Evolutionary conservation across 768 basidiomycete genomes (phyloP).

Genomic region (Serendipita indica): DNA sequence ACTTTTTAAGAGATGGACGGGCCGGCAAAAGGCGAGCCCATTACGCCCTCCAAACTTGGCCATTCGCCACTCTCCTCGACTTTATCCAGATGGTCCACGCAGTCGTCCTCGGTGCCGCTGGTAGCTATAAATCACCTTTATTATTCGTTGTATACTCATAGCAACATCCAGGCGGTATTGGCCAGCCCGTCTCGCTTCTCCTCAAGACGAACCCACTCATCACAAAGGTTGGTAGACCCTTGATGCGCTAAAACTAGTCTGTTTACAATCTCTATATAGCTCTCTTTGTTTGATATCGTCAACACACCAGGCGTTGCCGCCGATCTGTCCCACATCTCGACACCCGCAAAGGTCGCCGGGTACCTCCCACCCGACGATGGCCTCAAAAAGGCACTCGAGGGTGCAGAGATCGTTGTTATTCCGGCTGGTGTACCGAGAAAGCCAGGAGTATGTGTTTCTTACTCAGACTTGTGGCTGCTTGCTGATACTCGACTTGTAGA

Average conservation of each 20-base stretch:
- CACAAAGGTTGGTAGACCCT: slow-evolving; percentile 40
- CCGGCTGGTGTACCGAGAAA: slow-evolving; percentile 96
- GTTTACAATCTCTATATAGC: slow-evolving; percentile 30
- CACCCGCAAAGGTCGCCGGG: slow-evolving; percentile 73
- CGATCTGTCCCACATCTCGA: slow-evolving; percentile 88
- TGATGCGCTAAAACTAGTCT: neutral
- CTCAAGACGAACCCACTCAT: slow-evolving; percentile 75
- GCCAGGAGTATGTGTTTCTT: slow-evolving; percentile 52
- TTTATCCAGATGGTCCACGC: slow-evolving; percentile 46
- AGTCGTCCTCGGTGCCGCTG: slow-evolving; percentile 94
- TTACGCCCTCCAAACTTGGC: neutral
- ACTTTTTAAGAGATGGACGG: no score
- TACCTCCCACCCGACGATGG: slow-evolving; percentile 62
- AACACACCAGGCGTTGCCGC: slow-evolving; percentile 94
- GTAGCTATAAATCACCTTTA: slow-evolving; percentile 26
- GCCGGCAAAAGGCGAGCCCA: no score
- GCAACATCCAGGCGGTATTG: slow-evolving; percentile 63
- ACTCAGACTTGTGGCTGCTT: neutral
- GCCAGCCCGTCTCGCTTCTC: slow-evolving; percentile 86
- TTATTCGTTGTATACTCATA: neutral
- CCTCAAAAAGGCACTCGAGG: slow-evolving; percentile 64
- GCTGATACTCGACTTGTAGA: slow-evolving; percentile 22
- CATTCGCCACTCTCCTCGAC: slow-evolving; percentile 3
- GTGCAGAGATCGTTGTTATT: slow-evolving; percentile 84
- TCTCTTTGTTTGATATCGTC: slow-evolving; percentile 89